phyloP scores from a whole-genome alignment of 2,329 filamentous ascomycete species.

The Mycosphaerella arachidis region DNA sequence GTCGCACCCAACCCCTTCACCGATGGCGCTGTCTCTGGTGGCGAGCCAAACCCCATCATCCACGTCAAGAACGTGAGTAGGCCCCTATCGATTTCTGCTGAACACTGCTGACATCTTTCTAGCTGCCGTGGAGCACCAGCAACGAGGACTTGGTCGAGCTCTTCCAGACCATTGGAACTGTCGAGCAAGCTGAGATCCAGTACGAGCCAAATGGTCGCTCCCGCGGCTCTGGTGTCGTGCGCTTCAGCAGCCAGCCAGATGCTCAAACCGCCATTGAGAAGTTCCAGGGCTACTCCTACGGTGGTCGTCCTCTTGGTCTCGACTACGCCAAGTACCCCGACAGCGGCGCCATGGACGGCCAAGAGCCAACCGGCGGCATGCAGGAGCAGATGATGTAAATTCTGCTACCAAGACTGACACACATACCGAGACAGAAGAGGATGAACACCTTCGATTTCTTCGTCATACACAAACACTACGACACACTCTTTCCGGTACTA shows the following conservation, averaged over 20 bases:
- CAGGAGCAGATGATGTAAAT: conserved; percentile 94
- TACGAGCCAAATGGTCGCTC: conserved; percentile 96
- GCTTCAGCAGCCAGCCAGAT: conserved; percentile 77
- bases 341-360: conserved; percentile 75
- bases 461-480: neutral
- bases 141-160: conserved; percentile 96
- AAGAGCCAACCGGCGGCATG: conserved; percentile 66
- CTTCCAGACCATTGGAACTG: conserved; percentile 96
- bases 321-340: conserved; percentile 92
- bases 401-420: neutral
- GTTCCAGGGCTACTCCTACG: conserved; percentile 97
- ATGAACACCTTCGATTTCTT: neutral
- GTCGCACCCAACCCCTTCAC: conserved; percentile 78
- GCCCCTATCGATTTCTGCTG: conserved; percentile 19
- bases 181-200: conserved; percentile 98
- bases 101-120: conserved; percentile 27
- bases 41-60: conserved; percentile 77
- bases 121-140: conserved; percentile 98
- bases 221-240: conserved; percentile 91
- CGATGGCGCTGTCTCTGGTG: conserved; percentile 81
- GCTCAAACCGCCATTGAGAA: conserved; percentile 93
- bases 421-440: neutral
- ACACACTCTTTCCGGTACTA: neutral
- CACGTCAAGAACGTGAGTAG: conserved; percentile 91
- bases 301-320: conserved; percentile 85